Percentiles rank a stretch among this genome's conserved stretches.
Conservation (phyloP, 2,329 filamentous ascomycete genomes). For the Ampelomyces quisqualis region DNA sequence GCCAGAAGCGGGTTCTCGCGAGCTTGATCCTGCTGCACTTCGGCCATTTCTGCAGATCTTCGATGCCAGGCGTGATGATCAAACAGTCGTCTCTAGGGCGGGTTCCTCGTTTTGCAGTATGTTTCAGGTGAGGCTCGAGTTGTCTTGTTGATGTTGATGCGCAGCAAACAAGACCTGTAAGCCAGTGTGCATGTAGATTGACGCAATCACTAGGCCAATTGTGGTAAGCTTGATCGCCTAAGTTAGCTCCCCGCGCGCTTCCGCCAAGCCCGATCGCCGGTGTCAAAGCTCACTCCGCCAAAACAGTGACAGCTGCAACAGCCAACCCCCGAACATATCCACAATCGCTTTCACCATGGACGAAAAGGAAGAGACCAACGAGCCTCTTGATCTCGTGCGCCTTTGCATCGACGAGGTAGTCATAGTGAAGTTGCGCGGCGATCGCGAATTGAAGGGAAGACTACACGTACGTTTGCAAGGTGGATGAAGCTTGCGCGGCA, state of each 20-base stretch:
- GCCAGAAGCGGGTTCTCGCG: constrained; percentile 54
- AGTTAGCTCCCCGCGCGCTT: constrained; percentile 12
- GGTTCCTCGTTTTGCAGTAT: background rate
- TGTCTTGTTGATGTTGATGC: constrained; percentile 5
- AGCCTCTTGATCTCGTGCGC: constrained; percentile 93
- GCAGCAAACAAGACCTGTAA: constrained; percentile 1
- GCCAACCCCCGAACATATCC: constrained; percentile 7
- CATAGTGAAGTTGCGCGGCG: constrained; percentile 94
- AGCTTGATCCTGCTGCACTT: constrained; percentile 28
- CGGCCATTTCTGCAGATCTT: constrained; percentile 26
- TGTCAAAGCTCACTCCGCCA: constrained; percentile 19
- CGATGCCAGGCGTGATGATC: background rate
- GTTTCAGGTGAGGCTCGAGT: background rate
- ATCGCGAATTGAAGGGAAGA: constrained; percentile 91
- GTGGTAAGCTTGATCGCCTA: too few species aligned
- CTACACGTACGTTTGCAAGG: constrained; percentile 67
- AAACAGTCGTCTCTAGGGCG: background rate
- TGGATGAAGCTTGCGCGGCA: background rate
- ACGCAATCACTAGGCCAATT: too few species aligned
- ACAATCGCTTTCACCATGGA: constrained; percentile 62
- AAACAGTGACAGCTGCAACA: constrained; percentile 10
- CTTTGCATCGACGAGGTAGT: constrained; percentile 94
- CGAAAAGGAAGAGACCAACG: constrained; percentile 75
- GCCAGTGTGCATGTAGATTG: constrained; percentile 8
- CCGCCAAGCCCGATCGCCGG: constrained; percentile 18